phyloP scores from a whole-genome alignment of 441 rosid species.

The Kokia cookei region DNA sequence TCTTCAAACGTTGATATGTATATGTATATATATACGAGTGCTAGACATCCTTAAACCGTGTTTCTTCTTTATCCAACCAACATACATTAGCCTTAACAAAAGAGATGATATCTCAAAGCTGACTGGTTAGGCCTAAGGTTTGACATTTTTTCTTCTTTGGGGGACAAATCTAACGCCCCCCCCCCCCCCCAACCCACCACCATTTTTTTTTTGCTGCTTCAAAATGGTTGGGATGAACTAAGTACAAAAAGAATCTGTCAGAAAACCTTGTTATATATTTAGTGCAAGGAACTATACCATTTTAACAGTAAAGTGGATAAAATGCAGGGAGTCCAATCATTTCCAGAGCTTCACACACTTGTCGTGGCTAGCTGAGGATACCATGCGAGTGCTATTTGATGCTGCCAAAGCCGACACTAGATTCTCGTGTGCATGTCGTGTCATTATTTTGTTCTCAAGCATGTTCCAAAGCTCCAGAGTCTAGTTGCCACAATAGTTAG shows the following conservation, averaged over 20 bases:
- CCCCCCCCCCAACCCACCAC: too few species aligned
- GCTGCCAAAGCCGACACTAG: slow-evolving; percentile 46
- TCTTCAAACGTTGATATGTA: too few species aligned
- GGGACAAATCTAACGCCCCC: neutral
- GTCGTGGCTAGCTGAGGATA: slow-evolving; percentile 62
- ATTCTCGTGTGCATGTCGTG: slow-evolving; percentile 40
- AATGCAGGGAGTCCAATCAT: slow-evolving; percentile 15
- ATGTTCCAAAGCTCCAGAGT: slow-evolving; percentile 61
- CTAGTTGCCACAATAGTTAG: slow-evolving; percentile 17
- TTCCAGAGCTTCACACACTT: slow-evolving; percentile 63
- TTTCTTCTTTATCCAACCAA: too few species aligned
- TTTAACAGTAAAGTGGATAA: neutral
- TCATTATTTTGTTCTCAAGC: slow-evolving; percentile 42
- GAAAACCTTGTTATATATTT: neutral
- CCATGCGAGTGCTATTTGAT: slow-evolving; percentile 34
- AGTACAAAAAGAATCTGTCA: slow-evolving; percentile 4
- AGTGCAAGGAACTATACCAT: neutral
- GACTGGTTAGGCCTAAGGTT: neutral
- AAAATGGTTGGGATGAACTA: neutral
- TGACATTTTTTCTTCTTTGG: neutral
- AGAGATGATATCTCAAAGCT: too few species aligned
- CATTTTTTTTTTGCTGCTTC: neutral
- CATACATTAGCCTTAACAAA: too few species aligned
- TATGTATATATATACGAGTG: too few species aligned
- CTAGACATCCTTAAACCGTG: too few species aligned